Evolutionary conservation across 371 early-diverging fungal species (phyloP).

Genomic region (Zychaea mexicana): DNA sequence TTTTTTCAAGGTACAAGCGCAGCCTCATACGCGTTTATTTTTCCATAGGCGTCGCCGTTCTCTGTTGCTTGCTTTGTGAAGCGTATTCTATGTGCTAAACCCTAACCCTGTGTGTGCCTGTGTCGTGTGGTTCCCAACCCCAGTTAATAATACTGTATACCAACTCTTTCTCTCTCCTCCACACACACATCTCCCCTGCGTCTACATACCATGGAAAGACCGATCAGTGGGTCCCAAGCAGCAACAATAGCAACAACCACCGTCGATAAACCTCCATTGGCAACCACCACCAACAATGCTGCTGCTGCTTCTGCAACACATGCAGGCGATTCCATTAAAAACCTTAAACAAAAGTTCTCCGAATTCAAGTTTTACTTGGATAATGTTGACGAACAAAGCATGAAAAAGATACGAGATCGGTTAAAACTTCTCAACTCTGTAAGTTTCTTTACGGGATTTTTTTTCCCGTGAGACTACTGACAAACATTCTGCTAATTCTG

Average conservation of each 20-base stretch:
- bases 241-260: background rate
- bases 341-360: slow-evolving; percentile 10
- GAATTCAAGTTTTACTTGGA: slow-evolving; percentile 38
- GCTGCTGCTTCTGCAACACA: background rate
- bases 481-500: background rate
- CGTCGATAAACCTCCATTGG: background rate
- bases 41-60: too few species aligned
- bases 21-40: too few species aligned
- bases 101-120: too few species aligned
- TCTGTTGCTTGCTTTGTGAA: too few species aligned
- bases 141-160: too few species aligned
- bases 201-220: background rate
- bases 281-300: background rate
- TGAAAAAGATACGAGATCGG: slow-evolving; percentile 26
- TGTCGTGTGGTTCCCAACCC: too few species aligned
- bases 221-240: background rate
- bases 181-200: too few species aligned
- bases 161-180: too few species aligned
- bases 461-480: background rate
- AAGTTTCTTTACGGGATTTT: slow-evolving; percentile 9
- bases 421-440: slow-evolving; percentile 38
- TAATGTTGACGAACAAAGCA: slow-evolving; percentile 26
- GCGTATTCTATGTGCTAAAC: too few species aligned
- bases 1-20: too few species aligned
- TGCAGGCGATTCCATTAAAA: background rate